Conservation (phyloP, 1,139 yeast genomes). For the Taphrina deformans region DNA sequence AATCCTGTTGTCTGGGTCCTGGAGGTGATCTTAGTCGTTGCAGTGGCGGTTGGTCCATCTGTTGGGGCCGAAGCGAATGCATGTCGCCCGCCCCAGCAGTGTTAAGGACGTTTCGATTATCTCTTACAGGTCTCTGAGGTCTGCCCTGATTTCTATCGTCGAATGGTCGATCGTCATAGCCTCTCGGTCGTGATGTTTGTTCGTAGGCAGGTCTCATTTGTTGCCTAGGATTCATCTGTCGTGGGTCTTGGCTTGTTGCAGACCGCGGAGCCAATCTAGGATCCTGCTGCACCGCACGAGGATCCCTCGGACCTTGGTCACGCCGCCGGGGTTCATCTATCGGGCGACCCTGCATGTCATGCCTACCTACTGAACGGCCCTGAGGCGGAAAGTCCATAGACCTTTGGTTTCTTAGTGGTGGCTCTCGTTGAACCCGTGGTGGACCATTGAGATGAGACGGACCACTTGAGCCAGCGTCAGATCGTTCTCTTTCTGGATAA, state of each 20-base stretch:
- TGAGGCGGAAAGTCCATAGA: slow-evolving; percentile 4
- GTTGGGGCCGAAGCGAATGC: background rate
- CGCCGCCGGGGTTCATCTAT: background rate
- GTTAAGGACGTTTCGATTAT: background rate
- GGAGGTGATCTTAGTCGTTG: background rate
- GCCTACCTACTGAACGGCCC: background rate
- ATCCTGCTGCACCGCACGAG: slow-evolving; percentile 13
- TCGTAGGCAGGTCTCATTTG: background rate
- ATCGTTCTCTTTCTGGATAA: background rate
- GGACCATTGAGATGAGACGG: background rate
- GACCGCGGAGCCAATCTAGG: slow-evolving; percentile 13
- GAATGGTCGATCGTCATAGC: background rate
- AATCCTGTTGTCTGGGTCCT: slow-evolving; percentile 3
- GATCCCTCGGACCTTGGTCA: background rate
- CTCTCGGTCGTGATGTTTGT: background rate
- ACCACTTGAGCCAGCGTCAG: background rate
- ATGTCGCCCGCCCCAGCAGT: background rate
- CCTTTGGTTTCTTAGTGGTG: background rate
- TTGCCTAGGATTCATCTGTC: background rate
- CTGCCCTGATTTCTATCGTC: background rate
- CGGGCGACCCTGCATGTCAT: background rate
- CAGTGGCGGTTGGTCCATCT: slow-evolving; percentile 4
- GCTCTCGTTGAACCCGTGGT: background rate
- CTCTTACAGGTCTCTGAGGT: background rate
- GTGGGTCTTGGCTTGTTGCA: background rate